Evolutionary conservation across 2,329 filamentous ascomycete species (phyloP).

Genomic region (Hymenoscyphus occultus): DNA sequence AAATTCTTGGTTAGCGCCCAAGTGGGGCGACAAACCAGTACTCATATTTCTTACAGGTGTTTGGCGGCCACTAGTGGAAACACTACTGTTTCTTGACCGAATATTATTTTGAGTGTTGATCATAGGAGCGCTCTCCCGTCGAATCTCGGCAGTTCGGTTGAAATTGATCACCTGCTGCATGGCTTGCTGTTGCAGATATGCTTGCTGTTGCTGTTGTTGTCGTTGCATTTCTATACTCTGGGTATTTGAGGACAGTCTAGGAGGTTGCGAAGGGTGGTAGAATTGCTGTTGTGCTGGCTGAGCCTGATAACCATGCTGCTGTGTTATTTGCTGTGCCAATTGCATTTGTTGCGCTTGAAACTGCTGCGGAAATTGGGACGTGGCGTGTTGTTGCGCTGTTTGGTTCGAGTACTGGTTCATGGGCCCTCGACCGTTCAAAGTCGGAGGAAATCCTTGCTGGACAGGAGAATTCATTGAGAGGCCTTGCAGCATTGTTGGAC

Average conservation of each 20-base stretch:
- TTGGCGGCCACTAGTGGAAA: conserved; percentile 21
- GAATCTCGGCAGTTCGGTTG: conserved; percentile 22
- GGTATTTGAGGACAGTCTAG: conserved; percentile 7
- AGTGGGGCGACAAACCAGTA: not conserved
- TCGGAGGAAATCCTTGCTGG: conserved; percentile 17
- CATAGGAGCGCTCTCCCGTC: conserved; percentile 14
- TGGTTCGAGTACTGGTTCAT: not conserved
- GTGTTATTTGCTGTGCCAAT: conserved; percentile 3
- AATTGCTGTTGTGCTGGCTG: conserved; percentile 9
- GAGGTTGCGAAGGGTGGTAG: not conserved
- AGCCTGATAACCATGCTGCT: conserved; percentile 12
- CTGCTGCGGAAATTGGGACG: not conserved
- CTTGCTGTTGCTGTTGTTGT: conserved; percentile 9
- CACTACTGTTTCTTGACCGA: conserved; percentile 22
- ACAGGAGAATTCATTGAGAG: conserved; percentile 30
- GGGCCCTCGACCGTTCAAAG: not conserved
- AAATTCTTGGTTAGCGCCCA: not conserved
- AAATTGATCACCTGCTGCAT: conserved; percentile 6
- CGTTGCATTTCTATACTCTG: conserved; percentile 14
- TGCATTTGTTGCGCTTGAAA: not conserved
- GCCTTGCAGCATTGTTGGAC: conserved; percentile 25
- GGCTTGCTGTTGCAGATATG: conserved; percentile 6
- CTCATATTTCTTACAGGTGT: conserved; percentile 11
- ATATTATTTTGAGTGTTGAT: conserved; percentile 12
- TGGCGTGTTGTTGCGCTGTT: not conserved